A percentile compares a stretch with the other conserved stretches of the same genome.
Conservation (phyloP, 805 yeast genomes). For the Kluyveromyces nonfermentans region DNA sequence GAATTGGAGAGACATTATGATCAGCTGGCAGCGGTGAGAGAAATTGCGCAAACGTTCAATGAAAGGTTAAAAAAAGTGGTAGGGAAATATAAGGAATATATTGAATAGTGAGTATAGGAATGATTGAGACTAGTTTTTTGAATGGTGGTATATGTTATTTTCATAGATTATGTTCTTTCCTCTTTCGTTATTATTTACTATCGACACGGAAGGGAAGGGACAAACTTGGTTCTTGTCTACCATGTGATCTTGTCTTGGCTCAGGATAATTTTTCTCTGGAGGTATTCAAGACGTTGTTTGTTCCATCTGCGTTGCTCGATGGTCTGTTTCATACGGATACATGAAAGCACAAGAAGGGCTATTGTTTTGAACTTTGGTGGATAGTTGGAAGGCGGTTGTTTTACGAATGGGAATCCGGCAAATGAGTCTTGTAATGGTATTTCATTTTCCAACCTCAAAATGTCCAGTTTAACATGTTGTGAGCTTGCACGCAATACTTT, state of each 20-base stretch:
- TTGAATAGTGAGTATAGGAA: no score
- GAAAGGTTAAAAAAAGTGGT: slow-evolving; percentile 28
- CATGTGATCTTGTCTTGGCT: slow-evolving; percentile 21
- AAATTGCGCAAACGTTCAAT: slow-evolving; percentile 33
- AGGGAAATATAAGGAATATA: slow-evolving; percentile 13
- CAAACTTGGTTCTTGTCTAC: no score
- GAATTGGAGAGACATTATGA: slow-evolving; percentile 43
- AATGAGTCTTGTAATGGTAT: slow-evolving; percentile 1
- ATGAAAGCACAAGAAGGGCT: slow-evolving; percentile 23
- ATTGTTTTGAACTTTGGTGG: slow-evolving; percentile 20
- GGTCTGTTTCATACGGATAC: slow-evolving; percentile 22
- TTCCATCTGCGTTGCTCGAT: slow-evolving; percentile 20
- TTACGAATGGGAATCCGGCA: not conserved
- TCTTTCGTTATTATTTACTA: not conserved
- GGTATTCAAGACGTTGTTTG: slow-evolving; percentile 16
- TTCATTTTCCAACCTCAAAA: slow-evolving; percentile 20
- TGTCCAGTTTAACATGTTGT: slow-evolving; percentile 22
- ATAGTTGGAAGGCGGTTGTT: not conserved
- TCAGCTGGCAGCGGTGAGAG: slow-evolving; percentile 43
- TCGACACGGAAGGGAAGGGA: not conserved
- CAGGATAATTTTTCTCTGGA: slow-evolving; percentile 21
- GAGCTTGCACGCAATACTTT: slow-evolving; percentile 25
- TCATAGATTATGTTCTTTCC: no score
- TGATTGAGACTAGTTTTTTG: no score
- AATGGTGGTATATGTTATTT: no score